phyloP scores from a whole-genome alignment of 768 basidiomycete genomes.

The Hemileccinum impolitum region DNA sequence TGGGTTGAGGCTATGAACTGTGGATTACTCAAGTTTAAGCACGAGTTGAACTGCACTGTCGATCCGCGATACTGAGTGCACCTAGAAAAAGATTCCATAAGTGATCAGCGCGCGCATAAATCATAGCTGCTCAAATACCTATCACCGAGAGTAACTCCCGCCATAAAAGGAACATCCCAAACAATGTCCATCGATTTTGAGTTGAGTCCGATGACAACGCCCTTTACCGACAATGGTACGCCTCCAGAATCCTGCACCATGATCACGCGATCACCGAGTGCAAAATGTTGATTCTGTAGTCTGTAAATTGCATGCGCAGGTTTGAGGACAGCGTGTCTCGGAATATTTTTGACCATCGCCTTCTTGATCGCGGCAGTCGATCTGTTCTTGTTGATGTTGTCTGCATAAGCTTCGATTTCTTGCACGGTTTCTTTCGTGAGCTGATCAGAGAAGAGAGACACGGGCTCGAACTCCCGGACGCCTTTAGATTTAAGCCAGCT shows the following conservation, averaged over 20 bases:
- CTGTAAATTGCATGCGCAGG: constrained; percentile 87
- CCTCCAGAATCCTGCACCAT: constrained; percentile 96
- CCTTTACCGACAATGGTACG: constrained; percentile 88
- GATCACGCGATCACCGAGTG: constrained; percentile 88
- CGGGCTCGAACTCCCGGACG: constrained; percentile 87
- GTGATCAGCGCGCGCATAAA: background rate
- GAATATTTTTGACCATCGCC: constrained; percentile 90
- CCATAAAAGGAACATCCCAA: constrained; percentile 96
- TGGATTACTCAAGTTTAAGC: constrained; percentile 81
- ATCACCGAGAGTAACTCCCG: constrained; percentile 81
- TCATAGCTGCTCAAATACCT: constrained; percentile 42
- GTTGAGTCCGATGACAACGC: constrained; percentile 89
- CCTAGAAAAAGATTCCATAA: constrained; percentile 35
- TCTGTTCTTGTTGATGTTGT: constrained; percentile 60
- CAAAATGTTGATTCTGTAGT: constrained; percentile 84
- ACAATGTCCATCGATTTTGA: constrained; percentile 88
- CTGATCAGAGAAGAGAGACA: constrained; percentile 89
- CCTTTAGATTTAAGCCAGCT: constrained; percentile 85
- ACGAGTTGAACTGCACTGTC: constrained; percentile 81
- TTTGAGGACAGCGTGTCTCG: constrained; percentile 89
- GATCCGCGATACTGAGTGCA: constrained; percentile 93
- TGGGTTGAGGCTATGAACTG: constrained; percentile 82
- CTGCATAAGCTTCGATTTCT: constrained; percentile 75
- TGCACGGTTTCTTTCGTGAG: constrained; percentile 84
- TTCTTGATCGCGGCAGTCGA: constrained; percentile 71